phyloP scores from a whole-genome alignment of 2,329 filamentous ascomycete genomes.

The Neofusicoccum sp. region DNA sequence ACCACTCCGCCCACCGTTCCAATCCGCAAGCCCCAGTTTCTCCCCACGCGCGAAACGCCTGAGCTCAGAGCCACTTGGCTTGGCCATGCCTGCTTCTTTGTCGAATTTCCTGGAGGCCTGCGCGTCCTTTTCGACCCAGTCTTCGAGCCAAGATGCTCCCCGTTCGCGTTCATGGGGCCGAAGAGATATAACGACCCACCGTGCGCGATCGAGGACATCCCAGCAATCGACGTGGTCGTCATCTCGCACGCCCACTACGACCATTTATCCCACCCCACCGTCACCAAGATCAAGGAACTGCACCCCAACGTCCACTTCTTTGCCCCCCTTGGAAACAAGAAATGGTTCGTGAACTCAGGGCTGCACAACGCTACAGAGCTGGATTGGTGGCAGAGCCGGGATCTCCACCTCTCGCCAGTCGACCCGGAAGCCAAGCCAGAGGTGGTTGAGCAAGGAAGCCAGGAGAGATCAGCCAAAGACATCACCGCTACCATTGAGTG shows the following conservation, averaged over 20 bases:
- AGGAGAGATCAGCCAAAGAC: constrained; percentile 28
- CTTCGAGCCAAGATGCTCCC: constrained; percentile 84
- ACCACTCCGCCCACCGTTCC: constrained; percentile 67
- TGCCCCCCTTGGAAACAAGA: constrained; percentile 78
- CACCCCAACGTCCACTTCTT: constrained; percentile 86
- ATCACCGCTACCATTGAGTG: constrained; percentile 76
- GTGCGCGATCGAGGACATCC: constrained; percentile 77
- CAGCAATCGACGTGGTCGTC: constrained; percentile 70
- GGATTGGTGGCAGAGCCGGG: constrained; percentile 91
- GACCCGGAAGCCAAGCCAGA: constrained; percentile 21
- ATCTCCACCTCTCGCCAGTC: constrained; percentile 20
- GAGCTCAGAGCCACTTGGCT: constrained; percentile 88
- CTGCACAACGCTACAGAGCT: constrained; percentile 81
- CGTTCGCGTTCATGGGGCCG: constrained; percentile 69
- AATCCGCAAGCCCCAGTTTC: constrained; percentile 68
- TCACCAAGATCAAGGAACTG: constrained; percentile 68
- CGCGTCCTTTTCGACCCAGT: constrained; percentile 93
- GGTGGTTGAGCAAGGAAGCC: constrained; percentile 22
- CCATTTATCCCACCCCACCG: constrained; percentile 77
- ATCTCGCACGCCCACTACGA: constrained; percentile 95
- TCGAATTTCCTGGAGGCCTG: constrained; percentile 85
- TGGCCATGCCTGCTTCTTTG: constrained; percentile 90
- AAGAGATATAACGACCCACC: constrained; percentile 78
- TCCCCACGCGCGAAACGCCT: constrained; percentile 59
- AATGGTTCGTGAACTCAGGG: constrained; percentile 75